phyloP scores from a whole-genome alignment of 2,329 filamentous ascomycete species.

The Sarocladiaceae sp. region DNA sequence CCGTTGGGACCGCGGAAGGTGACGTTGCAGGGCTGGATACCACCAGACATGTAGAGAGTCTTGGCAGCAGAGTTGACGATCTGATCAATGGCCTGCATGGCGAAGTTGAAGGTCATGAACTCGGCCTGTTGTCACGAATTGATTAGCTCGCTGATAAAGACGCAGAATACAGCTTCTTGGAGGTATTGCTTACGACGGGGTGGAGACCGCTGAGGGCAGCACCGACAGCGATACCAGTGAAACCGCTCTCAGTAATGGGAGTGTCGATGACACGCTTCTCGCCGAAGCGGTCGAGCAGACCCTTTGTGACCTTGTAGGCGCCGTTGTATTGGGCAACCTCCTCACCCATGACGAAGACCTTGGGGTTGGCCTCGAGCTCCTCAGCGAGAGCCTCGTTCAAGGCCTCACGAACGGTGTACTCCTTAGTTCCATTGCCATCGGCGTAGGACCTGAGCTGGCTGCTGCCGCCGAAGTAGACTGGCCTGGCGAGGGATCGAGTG shows the following conservation, averaged over 20 bases:
- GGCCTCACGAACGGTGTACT: slow-evolving; percentile 95
- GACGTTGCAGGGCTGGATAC: slow-evolving; percentile 99
- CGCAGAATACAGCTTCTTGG: neutral
- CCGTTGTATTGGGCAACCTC: slow-evolving; percentile 99
- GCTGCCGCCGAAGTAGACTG: slow-evolving; percentile 33
- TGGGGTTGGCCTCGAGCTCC: slow-evolving; percentile 90
- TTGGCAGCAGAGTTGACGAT: slow-evolving; percentile 99
- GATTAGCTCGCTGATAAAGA: slow-evolving; percentile 3
- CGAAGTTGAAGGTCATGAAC: slow-evolving; percentile 99
- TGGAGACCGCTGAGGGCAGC: slow-evolving; percentile 91
- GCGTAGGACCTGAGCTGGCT: slow-evolving; percentile 49
- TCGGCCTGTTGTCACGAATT: slow-evolving; percentile 63
- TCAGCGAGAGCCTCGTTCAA: slow-evolving; percentile 97
- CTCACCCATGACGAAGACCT: slow-evolving; percentile 95
- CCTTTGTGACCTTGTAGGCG: slow-evolving; percentile 99
- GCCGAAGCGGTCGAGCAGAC: slow-evolving; percentile 92
- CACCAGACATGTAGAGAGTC: slow-evolving; percentile 99
- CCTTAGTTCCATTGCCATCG: slow-evolving; percentile 64
- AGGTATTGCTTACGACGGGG: slow-evolving; percentile 70
- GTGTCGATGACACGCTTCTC: slow-evolving; percentile 97
- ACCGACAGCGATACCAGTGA: slow-evolving; percentile 88
- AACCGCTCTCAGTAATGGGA: slow-evolving; percentile 96
- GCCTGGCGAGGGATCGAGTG: slow-evolving; percentile 31
- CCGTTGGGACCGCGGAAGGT: slow-evolving; percentile 99
- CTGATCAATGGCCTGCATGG: slow-evolving; percentile 99